Percentiles rank a stretch among this genome's conserved stretches.
phyloP scores from a whole-genome alignment of 164 flowering plant genomes.

The Berberis thunbergii region DNA sequence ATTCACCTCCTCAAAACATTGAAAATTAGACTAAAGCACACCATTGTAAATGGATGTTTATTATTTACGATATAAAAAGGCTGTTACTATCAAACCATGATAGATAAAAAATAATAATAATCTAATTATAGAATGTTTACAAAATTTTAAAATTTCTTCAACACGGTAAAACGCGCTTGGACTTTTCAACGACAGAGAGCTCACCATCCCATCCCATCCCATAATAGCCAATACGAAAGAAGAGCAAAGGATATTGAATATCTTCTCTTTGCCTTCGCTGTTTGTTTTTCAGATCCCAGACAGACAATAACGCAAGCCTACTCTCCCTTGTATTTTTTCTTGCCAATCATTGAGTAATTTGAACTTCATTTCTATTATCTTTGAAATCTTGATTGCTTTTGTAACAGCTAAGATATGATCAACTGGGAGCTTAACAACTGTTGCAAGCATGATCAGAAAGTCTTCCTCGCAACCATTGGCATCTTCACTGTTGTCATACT shows the following conservation, averaged over 20 bases:
- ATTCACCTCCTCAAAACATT: no score
- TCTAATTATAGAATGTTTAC: no score
- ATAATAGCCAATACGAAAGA: no score
- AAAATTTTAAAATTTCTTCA: not conserved
- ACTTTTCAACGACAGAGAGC: not conserved
- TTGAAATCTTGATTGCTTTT: not conserved
- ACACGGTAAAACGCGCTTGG: not conserved
- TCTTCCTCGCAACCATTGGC: slow-evolving; percentile 42
- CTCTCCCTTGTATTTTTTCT: not conserved
- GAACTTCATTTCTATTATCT: not conserved
- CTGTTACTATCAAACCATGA: no score
- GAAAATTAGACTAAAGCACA: no score
- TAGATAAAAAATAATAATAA: not conserved
- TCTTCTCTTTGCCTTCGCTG: not conserved
- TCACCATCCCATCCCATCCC: not conserved
- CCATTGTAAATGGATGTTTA: no score
- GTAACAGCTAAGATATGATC: slow-evolving; percentile 14
- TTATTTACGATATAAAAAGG: no score
- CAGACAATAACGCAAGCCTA: no score
- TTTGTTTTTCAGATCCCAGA: not conserved
- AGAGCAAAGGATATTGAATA: not conserved
- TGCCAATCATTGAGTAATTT: not conserved
- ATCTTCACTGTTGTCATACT: slow-evolving; percentile 67
- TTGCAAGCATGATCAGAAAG: slow-evolving; percentile 56
- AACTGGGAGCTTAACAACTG: slow-evolving; percentile 74